Evolutionary conservation across 129 eudicot genomes (phyloP).

Genomic region (Arctium lappa): DNA sequence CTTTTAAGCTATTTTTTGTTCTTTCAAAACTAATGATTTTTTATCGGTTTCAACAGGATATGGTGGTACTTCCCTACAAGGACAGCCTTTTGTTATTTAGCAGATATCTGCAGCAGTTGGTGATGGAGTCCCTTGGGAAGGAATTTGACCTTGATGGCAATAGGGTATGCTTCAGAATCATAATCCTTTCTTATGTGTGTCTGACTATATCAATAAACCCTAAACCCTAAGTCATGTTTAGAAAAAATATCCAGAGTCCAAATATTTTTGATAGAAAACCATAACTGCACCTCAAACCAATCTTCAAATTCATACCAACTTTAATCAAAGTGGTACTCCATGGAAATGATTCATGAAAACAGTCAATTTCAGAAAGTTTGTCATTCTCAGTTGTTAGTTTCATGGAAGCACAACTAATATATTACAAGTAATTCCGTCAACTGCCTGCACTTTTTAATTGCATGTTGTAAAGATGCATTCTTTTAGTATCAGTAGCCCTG

Average conservation of each 20-base stretch:
- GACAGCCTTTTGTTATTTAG: slow-evolving; percentile 92
- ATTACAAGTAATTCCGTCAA: background rate
- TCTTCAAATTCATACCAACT: background rate
- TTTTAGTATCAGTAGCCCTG: background rate
- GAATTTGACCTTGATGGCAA: slow-evolving; percentile 99
- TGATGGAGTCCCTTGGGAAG: slow-evolving; percentile 99
- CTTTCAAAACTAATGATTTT: background rate
- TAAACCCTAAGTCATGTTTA: background rate
- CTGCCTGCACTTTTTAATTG: background rate
- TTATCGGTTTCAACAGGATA: slow-evolving; percentile 61
- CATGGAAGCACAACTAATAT: background rate
- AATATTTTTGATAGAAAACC: background rate
- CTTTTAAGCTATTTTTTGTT: background rate
- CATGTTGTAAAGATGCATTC: background rate
- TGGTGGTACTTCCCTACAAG: slow-evolving; percentile 99
- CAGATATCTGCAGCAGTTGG: slow-evolving; percentile 94
- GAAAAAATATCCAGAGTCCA: background rate
- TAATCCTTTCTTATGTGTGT: background rate
- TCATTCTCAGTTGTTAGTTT: background rate
- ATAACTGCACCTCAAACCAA: background rate
- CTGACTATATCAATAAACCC: background rate
- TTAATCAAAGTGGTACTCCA: background rate
- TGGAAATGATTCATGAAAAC: background rate
- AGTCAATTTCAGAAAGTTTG: background rate
- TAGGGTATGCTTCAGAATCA: slow-evolving; percentile 46